Evolutionary conservation across 176 grass and related monocot species (phyloP).

Genomic region (Saccharum spontaneum): DNA sequence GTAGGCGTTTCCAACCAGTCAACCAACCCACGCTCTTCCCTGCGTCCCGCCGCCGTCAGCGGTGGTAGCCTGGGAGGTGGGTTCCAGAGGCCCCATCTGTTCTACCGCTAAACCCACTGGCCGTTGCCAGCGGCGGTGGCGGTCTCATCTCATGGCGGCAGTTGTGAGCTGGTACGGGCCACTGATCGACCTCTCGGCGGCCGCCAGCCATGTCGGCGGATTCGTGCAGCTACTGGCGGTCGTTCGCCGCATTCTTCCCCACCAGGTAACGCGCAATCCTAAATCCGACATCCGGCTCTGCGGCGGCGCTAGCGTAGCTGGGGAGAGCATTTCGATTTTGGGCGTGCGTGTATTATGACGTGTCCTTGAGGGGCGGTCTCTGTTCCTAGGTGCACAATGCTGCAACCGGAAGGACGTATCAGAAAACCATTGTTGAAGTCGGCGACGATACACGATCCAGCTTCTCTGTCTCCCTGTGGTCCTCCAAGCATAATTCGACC

Average conservation of each 20-base stretch:
- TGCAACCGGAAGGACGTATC: constrained; percentile 31
- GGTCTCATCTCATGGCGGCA: constrained; percentile 15
- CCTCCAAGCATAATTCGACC: constrained; percentile 36
- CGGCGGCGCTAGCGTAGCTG: not conserved
- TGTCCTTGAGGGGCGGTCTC: not conserved
- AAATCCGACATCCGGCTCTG: not conserved
- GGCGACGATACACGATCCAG: constrained; percentile 53
- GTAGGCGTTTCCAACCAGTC: not conserved
- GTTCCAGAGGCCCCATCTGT: not conserved
- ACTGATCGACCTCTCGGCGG: constrained; percentile 64
- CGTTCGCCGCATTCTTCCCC: constrained; percentile 33
- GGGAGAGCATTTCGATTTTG: not conserved
- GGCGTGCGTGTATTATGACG: not conserved
- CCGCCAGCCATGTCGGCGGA: constrained; percentile 45
- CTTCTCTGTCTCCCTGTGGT: constrained; percentile 56
- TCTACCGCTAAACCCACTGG: not conserved
- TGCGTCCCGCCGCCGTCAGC: not conserved
- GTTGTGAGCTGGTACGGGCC: constrained; percentile 75
- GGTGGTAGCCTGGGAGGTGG: not conserved
- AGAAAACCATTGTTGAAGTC: constrained; percentile 45
- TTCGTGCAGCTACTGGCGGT: constrained; percentile 63
- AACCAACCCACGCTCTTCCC: not conserved
- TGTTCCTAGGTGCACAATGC: constrained; percentile 42
- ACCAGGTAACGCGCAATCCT: constrained; percentile 28
- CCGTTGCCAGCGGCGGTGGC: not conserved